phyloP scores from a whole-genome alignment of 306 rosid species.

The Inga leiocalycina region DNA sequence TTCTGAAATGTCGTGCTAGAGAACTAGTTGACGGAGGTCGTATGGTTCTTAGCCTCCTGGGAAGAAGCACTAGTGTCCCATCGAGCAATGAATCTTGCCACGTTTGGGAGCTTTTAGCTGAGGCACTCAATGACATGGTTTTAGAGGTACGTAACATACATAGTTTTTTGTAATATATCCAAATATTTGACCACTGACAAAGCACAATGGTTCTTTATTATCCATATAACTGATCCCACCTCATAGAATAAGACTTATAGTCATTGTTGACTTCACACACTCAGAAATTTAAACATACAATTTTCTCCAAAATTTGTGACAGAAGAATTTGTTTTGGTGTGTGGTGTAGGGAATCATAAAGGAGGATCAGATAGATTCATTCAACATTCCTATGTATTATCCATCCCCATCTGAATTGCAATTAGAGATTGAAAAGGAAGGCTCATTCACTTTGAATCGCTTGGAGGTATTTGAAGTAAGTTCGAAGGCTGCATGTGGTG shows the following conservation, averaged over 20 bases:
- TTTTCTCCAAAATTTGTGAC: too few species aligned
- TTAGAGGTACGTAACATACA: background rate
- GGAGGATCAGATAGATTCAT: background rate
- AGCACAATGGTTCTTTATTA: too few species aligned
- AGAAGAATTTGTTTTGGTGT: background rate
- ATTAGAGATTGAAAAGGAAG: background rate
- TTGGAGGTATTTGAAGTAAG: background rate
- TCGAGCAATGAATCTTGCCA: background rate
- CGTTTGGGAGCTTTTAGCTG: background rate
- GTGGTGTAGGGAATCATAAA: background rate
- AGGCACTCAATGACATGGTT: background rate
- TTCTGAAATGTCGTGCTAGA: background rate
- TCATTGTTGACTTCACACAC: too few species aligned
- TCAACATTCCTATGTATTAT: background rate
- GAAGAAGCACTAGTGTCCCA: background rate
- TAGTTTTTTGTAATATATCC: too few species aligned
- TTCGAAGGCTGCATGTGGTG: background rate
- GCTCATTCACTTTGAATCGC: background rate
- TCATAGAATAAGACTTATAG: too few species aligned
- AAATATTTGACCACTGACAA: too few species aligned
- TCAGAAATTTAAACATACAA: too few species aligned
- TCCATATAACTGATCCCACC: too few species aligned
- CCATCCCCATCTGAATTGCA: background rate
- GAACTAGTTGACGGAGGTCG: background rate
- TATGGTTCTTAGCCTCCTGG: background rate